Percentiles rank a stretch among this genome's conserved stretches.
Evolutionary conservation across 768 basidiomycete species (phyloP).

Genomic region (Nidularia pulvinata): DNA sequence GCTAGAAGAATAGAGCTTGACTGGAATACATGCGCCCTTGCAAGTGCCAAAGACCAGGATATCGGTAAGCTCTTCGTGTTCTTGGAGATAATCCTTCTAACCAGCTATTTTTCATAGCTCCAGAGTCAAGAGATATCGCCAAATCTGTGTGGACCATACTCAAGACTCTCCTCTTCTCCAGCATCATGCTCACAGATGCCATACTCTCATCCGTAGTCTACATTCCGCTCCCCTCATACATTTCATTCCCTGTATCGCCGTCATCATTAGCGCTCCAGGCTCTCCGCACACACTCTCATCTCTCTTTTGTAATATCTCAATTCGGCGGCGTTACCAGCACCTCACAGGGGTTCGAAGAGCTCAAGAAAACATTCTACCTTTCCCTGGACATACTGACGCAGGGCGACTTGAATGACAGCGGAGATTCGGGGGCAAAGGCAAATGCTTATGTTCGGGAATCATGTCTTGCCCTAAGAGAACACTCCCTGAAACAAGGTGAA

Average conservation of each 20-base stretch:
- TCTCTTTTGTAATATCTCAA: constrained; percentile 77
- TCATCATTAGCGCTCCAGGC: constrained; percentile 51
- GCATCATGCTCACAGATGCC: constrained; percentile 67
- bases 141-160: constrained; percentile 65
- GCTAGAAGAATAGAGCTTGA: constrained; percentile 42
- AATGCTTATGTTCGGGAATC: constrained; percentile 24
- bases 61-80: constrained; percentile 19
- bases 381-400: constrained; percentile 71
- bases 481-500: constrained; percentile 19
- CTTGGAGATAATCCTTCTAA: constrained; percentile 1
- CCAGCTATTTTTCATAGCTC: constrained; percentile 23
- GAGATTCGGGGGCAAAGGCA: constrained; percentile 14
- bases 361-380: constrained; percentile 75
- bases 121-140: constrained; percentile 39
- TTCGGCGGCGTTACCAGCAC: constrained; percentile 74
- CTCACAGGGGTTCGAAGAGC: constrained; percentile 62
- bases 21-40: constrained; percentile 43
- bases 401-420: constrained; percentile 16
- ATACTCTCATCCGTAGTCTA: constrained; percentile 56
- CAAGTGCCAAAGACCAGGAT: constrained; percentile 26
- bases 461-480: constrained; percentile 19
- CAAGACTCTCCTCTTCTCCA: constrained; percentile 77
- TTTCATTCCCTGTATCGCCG: constrained; percentile 22
- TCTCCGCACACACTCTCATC: constrained; percentile 58
- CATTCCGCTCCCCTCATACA: constrained; percentile 34